Percentiles rank a stretch among this genome's conserved stretches.
phyloP scores from a whole-genome alignment of 176 grass and related monocot species.

The Elymus sibiricus region DNA sequence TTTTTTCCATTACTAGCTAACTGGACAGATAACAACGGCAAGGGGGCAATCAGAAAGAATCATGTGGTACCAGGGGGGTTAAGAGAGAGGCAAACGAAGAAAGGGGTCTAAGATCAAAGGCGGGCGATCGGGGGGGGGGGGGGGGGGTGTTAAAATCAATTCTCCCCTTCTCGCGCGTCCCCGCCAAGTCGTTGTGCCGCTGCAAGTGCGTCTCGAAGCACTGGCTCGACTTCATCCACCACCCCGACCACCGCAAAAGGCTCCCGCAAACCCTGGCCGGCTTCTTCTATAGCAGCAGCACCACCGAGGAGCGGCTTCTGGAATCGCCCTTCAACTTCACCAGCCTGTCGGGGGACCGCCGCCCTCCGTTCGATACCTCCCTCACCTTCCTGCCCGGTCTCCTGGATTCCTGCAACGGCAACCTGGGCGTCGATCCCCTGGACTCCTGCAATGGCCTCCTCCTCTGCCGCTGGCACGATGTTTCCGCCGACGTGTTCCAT shows the following conservation, averaged over 20 bases:
- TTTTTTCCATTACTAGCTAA: too few species aligned
- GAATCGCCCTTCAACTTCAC: neutral
- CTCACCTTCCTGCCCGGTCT: conserved; percentile 17
- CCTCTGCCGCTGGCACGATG: neutral
- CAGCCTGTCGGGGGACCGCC: neutral
- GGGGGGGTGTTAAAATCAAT: too few species aligned
- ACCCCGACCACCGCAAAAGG: too few species aligned
- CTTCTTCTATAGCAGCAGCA: neutral
- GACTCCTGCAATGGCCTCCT: neutral
- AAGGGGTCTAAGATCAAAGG: too few species aligned
- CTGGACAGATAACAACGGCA: too few species aligned
- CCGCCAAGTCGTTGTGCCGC: neutral
- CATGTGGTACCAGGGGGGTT: too few species aligned
- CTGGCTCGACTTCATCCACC: neutral
- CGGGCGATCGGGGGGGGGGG: too few species aligned
- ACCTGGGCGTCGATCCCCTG: neutral
- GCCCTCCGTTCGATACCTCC: neutral
- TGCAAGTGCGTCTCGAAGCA: conserved; percentile 3
- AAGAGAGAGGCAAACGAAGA: too few species aligned
- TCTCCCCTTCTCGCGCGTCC: too few species aligned
- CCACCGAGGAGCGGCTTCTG: neutral
- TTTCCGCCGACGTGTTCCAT: neutral
- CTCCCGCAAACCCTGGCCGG: too few species aligned
- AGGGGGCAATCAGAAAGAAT: too few species aligned
- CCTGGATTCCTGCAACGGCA: too few species aligned